Conservation (phyloP, 2,329 filamentous ascomycete genomes). For the Berkeleyomyces basicola region DNA sequence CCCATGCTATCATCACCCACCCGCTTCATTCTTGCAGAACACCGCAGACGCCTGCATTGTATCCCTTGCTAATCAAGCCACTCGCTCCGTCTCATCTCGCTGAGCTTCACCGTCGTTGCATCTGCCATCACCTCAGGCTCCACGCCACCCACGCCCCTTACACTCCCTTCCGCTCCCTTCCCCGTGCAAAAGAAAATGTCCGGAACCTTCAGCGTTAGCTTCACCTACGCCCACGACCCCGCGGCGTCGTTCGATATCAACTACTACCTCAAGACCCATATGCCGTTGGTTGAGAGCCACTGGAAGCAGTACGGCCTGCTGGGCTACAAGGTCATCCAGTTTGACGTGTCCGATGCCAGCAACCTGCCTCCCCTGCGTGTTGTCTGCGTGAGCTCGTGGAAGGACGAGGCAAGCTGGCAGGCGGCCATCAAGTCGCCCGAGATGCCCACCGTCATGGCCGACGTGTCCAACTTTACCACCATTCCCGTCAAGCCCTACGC, state of each 20-base stretch:
- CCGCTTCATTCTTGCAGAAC: background rate
- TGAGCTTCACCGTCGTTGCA: background rate
- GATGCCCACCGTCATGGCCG: slow-evolving; percentile 18
- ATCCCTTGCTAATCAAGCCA: background rate
- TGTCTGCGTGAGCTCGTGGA: slow-evolving; percentile 20
- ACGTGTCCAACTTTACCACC: slow-evolving; percentile 22
- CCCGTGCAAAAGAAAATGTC: background rate
- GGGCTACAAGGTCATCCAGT: slow-evolving; percentile 21
- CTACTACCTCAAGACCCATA: slow-evolving; percentile 32
- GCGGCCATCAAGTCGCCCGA: slow-evolving; percentile 7
- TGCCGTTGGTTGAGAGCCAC: slow-evolving; percentile 25
- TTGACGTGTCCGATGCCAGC: slow-evolving; percentile 15
- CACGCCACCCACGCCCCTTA: background rate
- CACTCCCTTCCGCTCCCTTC: background rate
- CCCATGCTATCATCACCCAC: background rate
- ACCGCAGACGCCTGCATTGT: background rate
- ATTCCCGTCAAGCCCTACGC: slow-evolving; percentile 5
- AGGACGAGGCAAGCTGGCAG: slow-evolving; percentile 17
- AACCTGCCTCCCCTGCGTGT: slow-evolving; percentile 16
- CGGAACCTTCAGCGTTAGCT: slow-evolving; percentile 3
- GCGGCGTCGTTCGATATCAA: slow-evolving; percentile 27
- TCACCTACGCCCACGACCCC: slow-evolving; percentile 7
- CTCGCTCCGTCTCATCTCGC: background rate
- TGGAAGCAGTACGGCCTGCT: slow-evolving; percentile 27
- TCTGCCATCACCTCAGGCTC: background rate